Evolutionary conservation across 2,329 filamentous ascomycete species (phyloP).

Genomic region (Monascus ruber): DNA sequence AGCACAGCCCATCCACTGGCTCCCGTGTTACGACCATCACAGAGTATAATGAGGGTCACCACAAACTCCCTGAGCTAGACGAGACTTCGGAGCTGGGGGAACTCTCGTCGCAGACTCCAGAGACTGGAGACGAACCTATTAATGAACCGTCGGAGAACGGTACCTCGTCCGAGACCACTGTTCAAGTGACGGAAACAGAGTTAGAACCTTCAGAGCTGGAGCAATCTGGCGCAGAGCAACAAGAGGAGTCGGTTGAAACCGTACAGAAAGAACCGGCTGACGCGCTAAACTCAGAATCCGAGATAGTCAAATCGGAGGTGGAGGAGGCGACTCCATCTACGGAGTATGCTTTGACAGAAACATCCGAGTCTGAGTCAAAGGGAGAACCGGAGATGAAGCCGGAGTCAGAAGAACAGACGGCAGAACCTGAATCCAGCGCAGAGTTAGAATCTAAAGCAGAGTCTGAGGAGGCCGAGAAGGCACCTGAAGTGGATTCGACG

Average conservation of each 20-base stretch:
- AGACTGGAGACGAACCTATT: neutral
- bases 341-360: too few relatives aligned
- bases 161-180: neutral
- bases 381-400: neutral
- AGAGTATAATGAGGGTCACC: slow-evolving; percentile 69
- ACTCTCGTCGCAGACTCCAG: neutral
- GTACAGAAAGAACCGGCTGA: neutral
- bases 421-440: neutral
- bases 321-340: too few relatives aligned
- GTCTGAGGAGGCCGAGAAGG: neutral
- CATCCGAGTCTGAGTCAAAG: neutral
- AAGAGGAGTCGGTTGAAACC: neutral
- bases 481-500: neutral
- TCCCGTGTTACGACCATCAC: slow-evolving; percentile 70
- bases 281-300: neutral
- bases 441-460: neutral
- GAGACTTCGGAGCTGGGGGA: neutral
- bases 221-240: neutral
- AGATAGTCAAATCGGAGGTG: neutral
- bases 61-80: slow-evolving; percentile 8
- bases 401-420: neutral
- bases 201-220: neutral
- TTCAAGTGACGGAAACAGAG: neutral
- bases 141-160: neutral
- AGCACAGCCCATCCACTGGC: slow-evolving; percentile 68